Evolutionary conservation across 2,329 filamentous ascomycete genomes (phyloP).

Genomic region (Dactylellina sp.): DNA sequence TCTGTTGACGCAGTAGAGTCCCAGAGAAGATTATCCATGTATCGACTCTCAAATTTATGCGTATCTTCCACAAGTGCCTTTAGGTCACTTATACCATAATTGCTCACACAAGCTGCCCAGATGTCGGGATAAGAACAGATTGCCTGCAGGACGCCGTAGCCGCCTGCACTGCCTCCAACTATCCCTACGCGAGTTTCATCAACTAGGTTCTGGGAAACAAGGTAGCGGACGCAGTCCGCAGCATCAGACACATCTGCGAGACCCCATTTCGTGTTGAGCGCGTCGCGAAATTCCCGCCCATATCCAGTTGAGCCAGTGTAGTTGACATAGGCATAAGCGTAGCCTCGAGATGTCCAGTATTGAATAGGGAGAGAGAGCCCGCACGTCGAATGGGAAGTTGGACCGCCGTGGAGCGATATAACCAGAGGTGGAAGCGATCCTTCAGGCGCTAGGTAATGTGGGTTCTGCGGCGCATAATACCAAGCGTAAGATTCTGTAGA

Average conservation of each 20-base stretch:
- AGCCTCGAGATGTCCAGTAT: slow-evolving; percentile 70
- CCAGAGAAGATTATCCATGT: slow-evolving; percentile 67
- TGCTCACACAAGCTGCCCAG: slow-evolving; percentile 68
- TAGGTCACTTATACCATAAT: slow-evolving; percentile 69
- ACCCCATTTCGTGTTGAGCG: slow-evolving; percentile 68
- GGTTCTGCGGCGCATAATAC: slow-evolving; percentile 65
- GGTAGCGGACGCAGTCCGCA: slow-evolving; percentile 66
- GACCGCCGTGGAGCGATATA: slow-evolving; percentile 68
- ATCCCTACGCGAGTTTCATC: slow-evolving; percentile 66
- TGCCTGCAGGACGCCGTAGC: slow-evolving; percentile 69
- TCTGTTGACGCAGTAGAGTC: slow-evolving; percentile 62
- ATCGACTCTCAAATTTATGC: slow-evolving; percentile 71
- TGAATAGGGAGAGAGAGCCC: slow-evolving; percentile 67
- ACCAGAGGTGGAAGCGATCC: slow-evolving; percentile 67
- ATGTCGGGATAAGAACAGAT: slow-evolving; percentile 66
- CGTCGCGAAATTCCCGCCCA: slow-evolving; percentile 67
- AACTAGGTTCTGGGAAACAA: slow-evolving; percentile 64
- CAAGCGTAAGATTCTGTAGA: slow-evolving; percentile 42
- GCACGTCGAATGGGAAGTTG: slow-evolving; percentile 65
- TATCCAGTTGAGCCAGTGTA: slow-evolving; percentile 69
- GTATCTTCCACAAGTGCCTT: slow-evolving; percentile 66
- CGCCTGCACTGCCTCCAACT: slow-evolving; percentile 68
- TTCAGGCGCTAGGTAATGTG: slow-evolving; percentile 63
- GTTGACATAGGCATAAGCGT: slow-evolving; percentile 68
- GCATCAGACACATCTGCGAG: slow-evolving; percentile 68